Base-by-base conservation (phyloP, 1,284 basidiomycete genomes). In the Cutaneotrichosporon mucoides region DNA sequence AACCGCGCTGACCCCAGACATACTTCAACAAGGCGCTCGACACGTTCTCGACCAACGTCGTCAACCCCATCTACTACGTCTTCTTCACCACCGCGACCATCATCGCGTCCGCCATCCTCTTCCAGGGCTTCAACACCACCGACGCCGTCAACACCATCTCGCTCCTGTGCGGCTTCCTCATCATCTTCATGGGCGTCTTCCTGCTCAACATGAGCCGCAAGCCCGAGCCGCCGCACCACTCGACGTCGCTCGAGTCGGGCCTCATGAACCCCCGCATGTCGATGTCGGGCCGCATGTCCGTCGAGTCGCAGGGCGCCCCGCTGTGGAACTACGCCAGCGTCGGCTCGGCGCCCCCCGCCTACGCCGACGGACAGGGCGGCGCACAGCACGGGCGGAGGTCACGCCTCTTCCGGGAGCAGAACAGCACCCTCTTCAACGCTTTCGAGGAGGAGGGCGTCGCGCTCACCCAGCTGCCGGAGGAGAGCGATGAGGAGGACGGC, bases 11-110 rank as follows among this genome's bases (percentile, higher is more conserved):
- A 41, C 36, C 43, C 3, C 57, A 79, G 77, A 95, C 97, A 80
- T 99, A 96, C 81, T 97, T 98, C 81, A 99, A 98, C 83, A 97
- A 97, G 76, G 96, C 95, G 0, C 83, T 99, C 55, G 95, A 98
- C 74, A 91, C 88, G 1, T 99, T 98, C 79, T 93, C 92, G 5
- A 98, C 95, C 47, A 99, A 98, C 73, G 91, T 98, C 46, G 94
- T 99, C 60, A 99, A 99, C 76, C 95, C 96, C 0, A 90, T 96
- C 82, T 99, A 99, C 81, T 98, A 95, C 73, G 95, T 98, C 76
- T 89, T 91, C 77, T 99, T 99, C 81, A 94, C 93, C n/a, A 91
- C 92, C 2, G 89, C 89, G 10, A 98, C 95, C 35, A 90, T 97
- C 71, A 82, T 95, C 55, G 93, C 95, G 0, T 97, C 93, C 54